Percentiles rank a stretch among this genome's conserved stretches.
Evolutionary conservation across 2,329 filamentous ascomycete genomes (phyloP).

Genomic region (Epichloe baconii): DNA sequence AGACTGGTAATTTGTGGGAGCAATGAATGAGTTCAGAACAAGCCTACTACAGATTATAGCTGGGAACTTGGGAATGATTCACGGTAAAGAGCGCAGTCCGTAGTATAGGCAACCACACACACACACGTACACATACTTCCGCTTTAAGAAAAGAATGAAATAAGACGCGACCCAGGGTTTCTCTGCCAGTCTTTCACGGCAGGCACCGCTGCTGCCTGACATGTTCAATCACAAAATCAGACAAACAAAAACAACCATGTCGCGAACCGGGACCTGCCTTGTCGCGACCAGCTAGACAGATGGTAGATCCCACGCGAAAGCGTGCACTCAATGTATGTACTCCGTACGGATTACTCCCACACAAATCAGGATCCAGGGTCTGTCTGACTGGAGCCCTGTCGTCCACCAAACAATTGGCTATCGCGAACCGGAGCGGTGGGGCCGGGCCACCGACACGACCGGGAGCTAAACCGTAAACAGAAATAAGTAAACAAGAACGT

Average conservation of each 20-base stretch:
- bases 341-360: not conserved
- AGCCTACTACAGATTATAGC: no score
- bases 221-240: no score
- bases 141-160: no score
- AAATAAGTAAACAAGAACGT: slow-evolving; percentile 32
- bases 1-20: not conserved
- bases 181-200: not conserved
- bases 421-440: slow-evolving; percentile 13
- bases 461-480: slow-evolving; percentile 25
- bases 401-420: slow-evolving; percentile 14
- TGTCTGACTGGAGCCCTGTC: not conserved
- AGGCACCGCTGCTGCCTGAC: no score
- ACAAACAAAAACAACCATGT: not conserved
- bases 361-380: not conserved
- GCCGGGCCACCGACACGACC: slow-evolving; percentile 9
- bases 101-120: not conserved
- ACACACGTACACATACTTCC: no score
- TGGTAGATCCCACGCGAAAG: not conserved
- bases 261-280: not conserved
- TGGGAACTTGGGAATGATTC: not conserved
- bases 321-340: not conserved
- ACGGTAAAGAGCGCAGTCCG: not conserved
- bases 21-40: not conserved
- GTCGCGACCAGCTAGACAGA: not conserved
- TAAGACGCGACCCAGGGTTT: not conserved